Base-by-base conservation (phyloP, 2,329 filamentous ascomycete genomes). In the Emericellopsis cladophorae region DNA sequence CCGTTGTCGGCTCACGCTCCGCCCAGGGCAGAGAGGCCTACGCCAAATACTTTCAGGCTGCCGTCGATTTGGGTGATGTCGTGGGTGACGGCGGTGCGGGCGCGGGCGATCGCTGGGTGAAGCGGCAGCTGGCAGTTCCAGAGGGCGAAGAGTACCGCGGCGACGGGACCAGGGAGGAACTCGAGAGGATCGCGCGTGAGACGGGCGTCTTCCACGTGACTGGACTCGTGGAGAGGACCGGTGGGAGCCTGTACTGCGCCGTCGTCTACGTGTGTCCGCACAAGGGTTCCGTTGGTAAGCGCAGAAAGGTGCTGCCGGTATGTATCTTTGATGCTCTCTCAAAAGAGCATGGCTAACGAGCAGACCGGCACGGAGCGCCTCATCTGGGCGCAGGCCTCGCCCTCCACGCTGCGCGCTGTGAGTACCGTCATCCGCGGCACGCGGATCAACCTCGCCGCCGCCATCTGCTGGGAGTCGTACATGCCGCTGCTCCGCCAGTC, bases 391-490 rank as follows among this genome's bases (percentile, higher is more conserved):
- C 85, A 94, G 56, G 89, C 88, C 33, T 81, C 79, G 3, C 77
- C 89, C 0, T 75, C 76, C 1, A 92, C 86, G 4, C 71, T 95
- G 23, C 76, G 77, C 46, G 89, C 88, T 4, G 77, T 95, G 1
- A 81, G 77, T 22, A 88, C 87, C 1, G 76, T 69, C 21, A 87
- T 95, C 56, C 81, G 81, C 45, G 87, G 86, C 39, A 75, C 88
- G 3, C 79, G 77, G 47, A 63, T 95, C 45, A 90, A 85, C 42
- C 73, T 95, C 44, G 89, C 82, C 0, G 79, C 84, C 4, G 90
- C 88, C 4, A 93, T 96, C 49, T 95, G 89, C 67, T 95, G 89
- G 89, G 89, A 96, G 60, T 95, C 85, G 59, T 94, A 90, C 64
- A 95, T 95, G 88, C 89, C 89, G 0, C 66, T 95, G 15, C 68